These are phyloP conservation scores for Helianthus tuberosus DNA, from an alignment of 129 eudicot genomes.

Conservation along the genomic window DNA sequence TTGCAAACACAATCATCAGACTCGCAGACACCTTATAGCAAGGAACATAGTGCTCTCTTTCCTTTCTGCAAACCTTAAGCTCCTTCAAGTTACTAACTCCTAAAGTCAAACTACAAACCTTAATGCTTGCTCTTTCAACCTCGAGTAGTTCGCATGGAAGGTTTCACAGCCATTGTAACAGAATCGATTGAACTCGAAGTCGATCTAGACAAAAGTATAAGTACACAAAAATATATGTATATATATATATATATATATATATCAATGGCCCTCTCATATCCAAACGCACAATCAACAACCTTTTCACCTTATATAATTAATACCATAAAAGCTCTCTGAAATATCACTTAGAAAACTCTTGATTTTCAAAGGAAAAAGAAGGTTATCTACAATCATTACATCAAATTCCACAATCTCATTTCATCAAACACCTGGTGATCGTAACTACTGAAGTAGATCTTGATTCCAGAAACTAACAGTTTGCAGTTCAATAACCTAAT, in stretches of 20 bases:
- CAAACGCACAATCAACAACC: constrained; percentile 37
- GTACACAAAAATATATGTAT: too few relatives aligned
- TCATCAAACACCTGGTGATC: constrained; percentile 21
- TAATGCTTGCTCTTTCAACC: constrained; percentile 73
- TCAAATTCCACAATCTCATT: constrained; percentile 19
- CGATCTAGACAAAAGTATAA: constrained; percentile 55
- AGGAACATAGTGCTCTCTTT: constrained; percentile 85
- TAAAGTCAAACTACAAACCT: constrained; percentile 45
- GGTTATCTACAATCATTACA: constrained; percentile 25
- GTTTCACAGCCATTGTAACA: constrained; percentile 39
- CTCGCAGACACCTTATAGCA: constrained; percentile 85
- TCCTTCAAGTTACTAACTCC: constrained; percentile 54
- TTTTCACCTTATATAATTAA: constrained; percentile 54
- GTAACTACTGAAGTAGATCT: constrained; percentile 22
- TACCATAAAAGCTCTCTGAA: constrained; percentile 35
- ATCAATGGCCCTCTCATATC: constrained; percentile 91
- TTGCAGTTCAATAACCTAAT: constrained; percentile 35
- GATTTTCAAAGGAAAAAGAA: constrained; percentile 31
- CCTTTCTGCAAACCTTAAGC: constrained; percentile 74
- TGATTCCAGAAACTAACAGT: constrained; percentile 26
- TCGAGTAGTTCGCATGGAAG: constrained; percentile 65
- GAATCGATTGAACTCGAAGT: constrained; percentile 49
- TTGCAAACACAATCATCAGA: constrained; percentile 58
- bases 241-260: too few relatives aligned
- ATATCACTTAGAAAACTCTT: constrained; percentile 24